Evolutionary conservation across 2,329 filamentous ascomycete species (phyloP).

Genomic region (Peltaster fructicola): DNA sequence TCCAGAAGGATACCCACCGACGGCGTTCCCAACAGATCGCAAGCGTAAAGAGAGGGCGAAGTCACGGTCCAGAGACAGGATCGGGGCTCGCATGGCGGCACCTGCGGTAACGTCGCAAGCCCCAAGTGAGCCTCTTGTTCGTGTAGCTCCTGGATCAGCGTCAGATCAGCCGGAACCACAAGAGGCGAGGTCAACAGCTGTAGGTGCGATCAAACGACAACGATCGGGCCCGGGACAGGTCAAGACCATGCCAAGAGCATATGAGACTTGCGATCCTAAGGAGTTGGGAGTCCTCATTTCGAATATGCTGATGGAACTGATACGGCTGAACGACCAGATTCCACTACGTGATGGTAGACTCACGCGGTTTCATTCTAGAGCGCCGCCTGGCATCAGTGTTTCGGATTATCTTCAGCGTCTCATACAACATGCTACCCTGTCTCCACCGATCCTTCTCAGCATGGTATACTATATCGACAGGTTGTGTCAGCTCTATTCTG

Average conservation of each 20-base stretch:
- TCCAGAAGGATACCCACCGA: conserved; percentile 29
- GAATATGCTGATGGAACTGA: conserved; percentile 89
- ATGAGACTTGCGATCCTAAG: conserved; percentile 65
- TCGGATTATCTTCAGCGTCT: conserved; percentile 83
- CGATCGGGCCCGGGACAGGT: conserved; percentile 28
- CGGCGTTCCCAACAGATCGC: conserved; percentile 15
- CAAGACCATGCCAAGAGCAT: conserved; percentile 50
- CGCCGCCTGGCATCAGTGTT: conserved; percentile 82
- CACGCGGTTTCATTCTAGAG: conserved; percentile 74
- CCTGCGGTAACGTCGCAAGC: conserved; percentile 1
- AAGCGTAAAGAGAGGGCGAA: conserved; percentile 17
- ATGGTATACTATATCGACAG: conserved; percentile 99
- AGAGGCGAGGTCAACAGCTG: conserved; percentile 17
- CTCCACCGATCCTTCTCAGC: conserved; percentile 81
- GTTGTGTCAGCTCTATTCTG: conserved; percentile 75
- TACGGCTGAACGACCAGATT: conserved; percentile 77
- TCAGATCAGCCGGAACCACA: conserved; percentile 6
- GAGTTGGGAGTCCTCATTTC: conserved; percentile 83
- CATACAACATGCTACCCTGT: conserved; percentile 83
- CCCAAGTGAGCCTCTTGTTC: conserved; percentile 3
- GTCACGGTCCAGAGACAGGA: conserved; percentile 4
- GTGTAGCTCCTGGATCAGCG: conserved; percentile 1
- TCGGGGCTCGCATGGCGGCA: conserved; percentile 3
- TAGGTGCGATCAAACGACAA: conserved; percentile 18
- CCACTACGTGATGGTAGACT: conserved; percentile 72